Conservation (phyloP, 2,329 filamentous ascomycete genomes). For the Fusarium buxicola region DNA sequence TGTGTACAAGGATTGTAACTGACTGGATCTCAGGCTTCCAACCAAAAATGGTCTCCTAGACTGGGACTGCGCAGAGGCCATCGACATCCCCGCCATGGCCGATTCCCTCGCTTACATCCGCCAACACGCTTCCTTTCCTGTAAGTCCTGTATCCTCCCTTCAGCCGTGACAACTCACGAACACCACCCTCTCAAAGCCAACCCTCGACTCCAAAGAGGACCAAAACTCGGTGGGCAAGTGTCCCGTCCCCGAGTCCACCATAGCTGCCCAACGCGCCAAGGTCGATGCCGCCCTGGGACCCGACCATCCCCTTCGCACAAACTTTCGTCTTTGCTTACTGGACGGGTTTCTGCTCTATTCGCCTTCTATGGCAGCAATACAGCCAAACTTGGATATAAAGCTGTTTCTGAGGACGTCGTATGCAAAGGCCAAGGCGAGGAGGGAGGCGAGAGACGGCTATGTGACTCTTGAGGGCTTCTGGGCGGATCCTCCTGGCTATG, state of each 20-base stretch:
- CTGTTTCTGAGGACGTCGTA: conserved; percentile 82
- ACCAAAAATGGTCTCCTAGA: conserved; percentile 75
- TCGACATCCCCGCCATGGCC: conserved; percentile 77
- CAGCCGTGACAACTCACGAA: neutral
- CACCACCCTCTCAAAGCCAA: conserved; percentile 38
- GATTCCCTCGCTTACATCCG: conserved; percentile 77
- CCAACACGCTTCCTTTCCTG: conserved; percentile 72
- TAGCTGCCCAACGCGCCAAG: conserved; percentile 59
- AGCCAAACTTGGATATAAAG: conserved; percentile 75
- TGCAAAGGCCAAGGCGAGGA: conserved; percentile 69
- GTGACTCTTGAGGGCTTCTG: conserved; percentile 92
- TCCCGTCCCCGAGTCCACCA: conserved; percentile 61
- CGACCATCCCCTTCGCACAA: conserved; percentile 52
- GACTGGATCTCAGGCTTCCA: conserved; percentile 57
- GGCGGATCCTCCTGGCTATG: conserved; percentile 93
- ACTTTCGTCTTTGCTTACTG: conserved; percentile 73
- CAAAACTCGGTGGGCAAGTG: conserved; percentile 69
- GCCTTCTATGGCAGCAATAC: conserved; percentile 63
- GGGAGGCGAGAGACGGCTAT: conserved; percentile 79
- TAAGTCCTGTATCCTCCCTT: conserved; percentile 51
- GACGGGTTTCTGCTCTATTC: conserved; percentile 92
- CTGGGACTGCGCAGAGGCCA: conserved; percentile 89
- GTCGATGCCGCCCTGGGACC: conserved; percentile 61
- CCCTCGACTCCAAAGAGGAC: conserved; percentile 62
- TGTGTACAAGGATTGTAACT: neutral